phyloP scores from a whole-genome alignment of 768 basidiomycete genomes.

The Naganishia antarctica region DNA sequence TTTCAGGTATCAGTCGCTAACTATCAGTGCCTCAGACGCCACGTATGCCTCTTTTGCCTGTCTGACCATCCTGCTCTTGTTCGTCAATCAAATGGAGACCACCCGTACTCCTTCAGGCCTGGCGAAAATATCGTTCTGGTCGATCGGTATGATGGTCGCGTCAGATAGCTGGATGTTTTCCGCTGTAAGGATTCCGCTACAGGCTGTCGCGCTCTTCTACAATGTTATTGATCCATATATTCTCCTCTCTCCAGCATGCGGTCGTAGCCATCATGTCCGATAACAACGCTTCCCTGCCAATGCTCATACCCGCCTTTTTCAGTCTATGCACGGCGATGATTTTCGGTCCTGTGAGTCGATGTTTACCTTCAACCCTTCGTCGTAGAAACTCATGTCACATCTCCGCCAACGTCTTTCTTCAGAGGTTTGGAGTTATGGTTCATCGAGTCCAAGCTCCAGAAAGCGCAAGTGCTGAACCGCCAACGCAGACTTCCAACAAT shows the following conservation, averaged over 20 bases:
- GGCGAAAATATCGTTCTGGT: slow-evolving; percentile 74
- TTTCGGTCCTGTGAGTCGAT: slow-evolving; percentile 67
- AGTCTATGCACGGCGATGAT: slow-evolving; percentile 69
- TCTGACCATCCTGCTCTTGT: slow-evolving; percentile 61
- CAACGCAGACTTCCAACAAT: not conserved
- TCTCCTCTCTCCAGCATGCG: slow-evolving; percentile 59
- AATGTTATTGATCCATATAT: too few relatives aligned
- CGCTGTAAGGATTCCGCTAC: slow-evolving; percentile 51
- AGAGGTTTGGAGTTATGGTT: slow-evolving; percentile 81
- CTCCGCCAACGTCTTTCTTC: slow-evolving; percentile 19
- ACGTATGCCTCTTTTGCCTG: slow-evolving; percentile 74
- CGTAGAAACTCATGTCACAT: slow-evolving; percentile 1
- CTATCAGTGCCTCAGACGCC: slow-evolving; percentile 25
- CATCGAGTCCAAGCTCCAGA: slow-evolving; percentile 70
- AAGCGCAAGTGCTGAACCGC: not conserved
- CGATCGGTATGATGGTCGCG: slow-evolving; percentile 70
- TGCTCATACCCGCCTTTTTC: slow-evolving; percentile 78
- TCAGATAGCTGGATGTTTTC: slow-evolving; percentile 81
- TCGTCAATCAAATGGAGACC: slow-evolving; percentile 67
- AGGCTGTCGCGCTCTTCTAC: too few relatives aligned
- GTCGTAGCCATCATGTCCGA: slow-evolving; percentile 82
- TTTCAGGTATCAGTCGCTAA: slow-evolving; percentile 43
- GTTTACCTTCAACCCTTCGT: not conserved
- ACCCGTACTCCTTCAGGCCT: slow-evolving; percentile 75
- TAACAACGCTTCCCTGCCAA: slow-evolving; percentile 70